Evolutionary conservation across 2,329 filamentous ascomycete species (phyloP).

Genomic region (Grosmannia huntii): DNA sequence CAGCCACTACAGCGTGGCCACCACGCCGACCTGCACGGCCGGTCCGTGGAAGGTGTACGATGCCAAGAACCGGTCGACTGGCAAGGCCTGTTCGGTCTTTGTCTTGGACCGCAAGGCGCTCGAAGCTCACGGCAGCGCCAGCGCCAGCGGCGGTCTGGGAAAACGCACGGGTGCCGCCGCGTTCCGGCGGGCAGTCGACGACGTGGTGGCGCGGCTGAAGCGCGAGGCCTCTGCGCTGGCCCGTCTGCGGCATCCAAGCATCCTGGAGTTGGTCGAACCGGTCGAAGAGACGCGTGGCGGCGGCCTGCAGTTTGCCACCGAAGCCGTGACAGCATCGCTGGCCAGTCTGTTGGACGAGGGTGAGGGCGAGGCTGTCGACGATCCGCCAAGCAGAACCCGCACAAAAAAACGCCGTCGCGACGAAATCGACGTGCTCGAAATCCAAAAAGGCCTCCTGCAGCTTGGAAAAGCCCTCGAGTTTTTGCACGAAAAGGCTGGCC

Average conservation of each 20-base stretch:
- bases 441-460: slow-evolving; percentile 90
- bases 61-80: slow-evolving; percentile 90
- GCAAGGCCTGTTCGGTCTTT: slow-evolving; percentile 80
- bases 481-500: slow-evolving; percentile 17
- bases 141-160: slow-evolving; percentile 38
- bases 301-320: slow-evolving; percentile 90
- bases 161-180: slow-evolving; percentile 37
- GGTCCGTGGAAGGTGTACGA: slow-evolving; percentile 98
- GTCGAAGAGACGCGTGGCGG: slow-evolving; percentile 88
- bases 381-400: too few species aligned
- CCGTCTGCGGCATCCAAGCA: slow-evolving; percentile 76
- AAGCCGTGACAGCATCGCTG: slow-evolving; percentile 81
- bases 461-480: slow-evolving; percentile 30
- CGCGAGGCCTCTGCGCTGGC: slow-evolving; percentile 85
- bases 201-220: slow-evolving; percentile 81
- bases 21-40: slow-evolving; percentile 62
- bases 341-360: slow-evolving; percentile 69
- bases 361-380: slow-evolving; percentile 55
- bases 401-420: slow-evolving; percentile 56
- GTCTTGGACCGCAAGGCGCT: slow-evolving; percentile 85
- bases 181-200: slow-evolving; percentile 59
- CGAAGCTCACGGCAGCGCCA: slow-evolving; percentile 45
- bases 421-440: slow-evolving; percentile 92
- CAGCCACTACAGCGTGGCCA: slow-evolving; percentile 75
- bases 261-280: slow-evolving; percentile 86